phyloP scores from a whole-genome alignment of 1,284 basidiomycete species.

The Trametes sp. region DNA sequence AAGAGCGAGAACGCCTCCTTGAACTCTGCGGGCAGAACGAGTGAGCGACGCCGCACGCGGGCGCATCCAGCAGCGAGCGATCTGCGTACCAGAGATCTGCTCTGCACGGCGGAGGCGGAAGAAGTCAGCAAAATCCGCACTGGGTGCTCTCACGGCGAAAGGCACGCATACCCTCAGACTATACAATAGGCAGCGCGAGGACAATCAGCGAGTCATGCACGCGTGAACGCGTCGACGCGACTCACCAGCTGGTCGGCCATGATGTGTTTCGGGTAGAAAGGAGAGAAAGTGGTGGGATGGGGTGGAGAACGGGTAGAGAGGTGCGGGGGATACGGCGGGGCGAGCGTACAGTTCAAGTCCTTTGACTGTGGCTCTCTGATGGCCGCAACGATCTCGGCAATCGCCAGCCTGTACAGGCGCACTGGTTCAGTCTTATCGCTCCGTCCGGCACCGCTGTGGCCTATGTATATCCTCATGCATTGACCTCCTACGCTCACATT shows the following conservation, averaged over 20 bases:
- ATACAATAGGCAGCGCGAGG: neutral
- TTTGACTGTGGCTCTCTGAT: slow-evolving; percentile 17
- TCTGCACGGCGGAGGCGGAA: slow-evolving; percentile 47
- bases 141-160: slow-evolving; percentile 26
- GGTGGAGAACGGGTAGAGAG: slow-evolving; percentile 28
- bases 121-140: slow-evolving; percentile 28
- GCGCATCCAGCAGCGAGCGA: slow-evolving; percentile 28
- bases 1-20: slow-evolving; percentile 95
- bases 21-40: slow-evolving; percentile 58
- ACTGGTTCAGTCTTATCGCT: slow-evolving; percentile 27
- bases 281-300: slow-evolving; percentile 24
- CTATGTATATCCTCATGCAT: slow-evolving; percentile 1
- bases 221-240: slow-evolving; percentile 21
- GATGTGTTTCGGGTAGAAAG: slow-evolving; percentile 19
- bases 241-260: slow-evolving; percentile 79
- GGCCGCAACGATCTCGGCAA: slow-evolving; percentile 33
- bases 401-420: slow-evolving; percentile 26
- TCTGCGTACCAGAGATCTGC: slow-evolving; percentile 68
- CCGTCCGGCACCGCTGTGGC: slow-evolving; percentile 14
- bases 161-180: slow-evolving; percentile 69
- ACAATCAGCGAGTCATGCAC: slow-evolving; percentile 3
- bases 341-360: slow-evolving; percentile 13
- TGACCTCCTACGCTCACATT: slow-evolving; percentile 8
- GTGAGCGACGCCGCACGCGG: slow-evolving; percentile 13
- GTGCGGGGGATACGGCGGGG: slow-evolving; percentile 31